Evolutionary conservation across 257 asterid genomes (phyloP).

Genomic region (Echium plantagineum): DNA sequence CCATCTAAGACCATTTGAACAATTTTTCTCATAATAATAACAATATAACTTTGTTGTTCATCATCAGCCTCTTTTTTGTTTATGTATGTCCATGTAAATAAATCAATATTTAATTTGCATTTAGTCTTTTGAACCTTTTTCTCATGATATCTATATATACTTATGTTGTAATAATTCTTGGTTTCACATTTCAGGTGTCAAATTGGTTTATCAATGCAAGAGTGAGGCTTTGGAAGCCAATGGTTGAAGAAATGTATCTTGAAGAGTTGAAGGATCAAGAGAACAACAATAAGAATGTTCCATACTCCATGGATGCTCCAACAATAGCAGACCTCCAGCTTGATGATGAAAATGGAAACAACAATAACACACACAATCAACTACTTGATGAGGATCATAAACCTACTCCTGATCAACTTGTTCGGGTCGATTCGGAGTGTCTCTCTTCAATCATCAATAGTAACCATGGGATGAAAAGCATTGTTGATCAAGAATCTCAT

Average conservation of each 20-base stretch:
- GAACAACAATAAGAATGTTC: constrained; percentile 1
- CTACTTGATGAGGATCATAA: constrained; percentile 33
- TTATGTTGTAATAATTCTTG: neutral
- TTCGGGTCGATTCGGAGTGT: constrained; percentile 60
- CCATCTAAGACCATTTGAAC: no score
- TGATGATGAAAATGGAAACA: constrained; percentile 10
- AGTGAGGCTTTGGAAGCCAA: constrained; percentile 94
- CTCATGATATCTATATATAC: neutral
- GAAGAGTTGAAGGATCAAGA: constrained; percentile 67
- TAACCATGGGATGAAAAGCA: constrained; percentile 29
- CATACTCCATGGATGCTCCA: constrained; percentile 12
- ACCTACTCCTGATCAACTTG: constrained; percentile 51
- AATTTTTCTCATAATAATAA: no score
- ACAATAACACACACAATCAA: no score
- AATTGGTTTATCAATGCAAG: constrained; percentile 96
- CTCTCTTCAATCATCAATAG: constrained; percentile 58
- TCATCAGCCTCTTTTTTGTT: neutral
- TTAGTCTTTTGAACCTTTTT: constrained; percentile 1
- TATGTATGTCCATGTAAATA: no score
- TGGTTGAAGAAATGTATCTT: constrained; percentile 94
- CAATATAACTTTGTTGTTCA: neutral
- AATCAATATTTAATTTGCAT: neutral
- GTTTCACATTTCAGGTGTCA: constrained; percentile 46
- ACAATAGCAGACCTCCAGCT: constrained; percentile 6
- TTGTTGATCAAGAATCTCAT: constrained; percentile 10